A percentile compares a stretch with the other conserved stretches of the same genome.
phyloP scores from a whole-genome alignment of 176 grass and related monocot genomes.

The Juncus effusus region DNA sequence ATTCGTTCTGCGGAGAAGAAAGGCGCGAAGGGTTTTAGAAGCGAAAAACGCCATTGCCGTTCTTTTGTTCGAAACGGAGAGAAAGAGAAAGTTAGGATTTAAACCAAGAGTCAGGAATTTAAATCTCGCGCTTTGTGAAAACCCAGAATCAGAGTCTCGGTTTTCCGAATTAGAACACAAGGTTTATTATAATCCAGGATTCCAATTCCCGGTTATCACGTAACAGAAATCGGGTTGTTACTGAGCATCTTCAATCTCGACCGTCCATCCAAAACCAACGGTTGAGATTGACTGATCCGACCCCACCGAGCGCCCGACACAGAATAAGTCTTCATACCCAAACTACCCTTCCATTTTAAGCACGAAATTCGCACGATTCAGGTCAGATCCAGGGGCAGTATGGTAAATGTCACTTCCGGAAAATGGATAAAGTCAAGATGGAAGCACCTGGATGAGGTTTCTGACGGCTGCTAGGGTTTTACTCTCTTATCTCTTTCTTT shows the following conservation, averaged over 20 bases:
- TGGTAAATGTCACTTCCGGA: neutral
- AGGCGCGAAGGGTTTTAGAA: constrained; percentile 27
- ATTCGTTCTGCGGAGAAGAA: neutral
- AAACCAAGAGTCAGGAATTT: neutral
- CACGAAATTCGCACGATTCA: neutral
- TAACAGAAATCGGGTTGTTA: too few relatives aligned
- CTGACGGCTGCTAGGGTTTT: constrained; percentile 92
- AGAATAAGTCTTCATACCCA: too few relatives aligned
- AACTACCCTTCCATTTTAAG: too few relatives aligned
- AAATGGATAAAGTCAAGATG: constrained; percentile 19
- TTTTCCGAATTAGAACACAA: too few relatives aligned
- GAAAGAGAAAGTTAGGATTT: neutral
- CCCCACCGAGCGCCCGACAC: too few relatives aligned
- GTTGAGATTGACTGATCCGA: too few relatives aligned
- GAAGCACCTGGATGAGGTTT: constrained; percentile 35
- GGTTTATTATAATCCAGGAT: too few relatives aligned
- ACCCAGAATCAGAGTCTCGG: neutral
- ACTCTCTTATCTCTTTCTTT: neutral
- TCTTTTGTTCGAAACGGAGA: neutral
- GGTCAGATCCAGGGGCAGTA: neutral
- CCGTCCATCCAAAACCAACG: too few relatives aligned
- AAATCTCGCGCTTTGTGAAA: neutral
- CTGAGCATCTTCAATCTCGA: too few relatives aligned
- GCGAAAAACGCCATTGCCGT: constrained; percentile 38
- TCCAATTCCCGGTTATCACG: too few relatives aligned